Evolutionary conservation across 2,329 filamentous ascomycete species (phyloP).

Genomic region (Gyromitra esculenta): DNA sequence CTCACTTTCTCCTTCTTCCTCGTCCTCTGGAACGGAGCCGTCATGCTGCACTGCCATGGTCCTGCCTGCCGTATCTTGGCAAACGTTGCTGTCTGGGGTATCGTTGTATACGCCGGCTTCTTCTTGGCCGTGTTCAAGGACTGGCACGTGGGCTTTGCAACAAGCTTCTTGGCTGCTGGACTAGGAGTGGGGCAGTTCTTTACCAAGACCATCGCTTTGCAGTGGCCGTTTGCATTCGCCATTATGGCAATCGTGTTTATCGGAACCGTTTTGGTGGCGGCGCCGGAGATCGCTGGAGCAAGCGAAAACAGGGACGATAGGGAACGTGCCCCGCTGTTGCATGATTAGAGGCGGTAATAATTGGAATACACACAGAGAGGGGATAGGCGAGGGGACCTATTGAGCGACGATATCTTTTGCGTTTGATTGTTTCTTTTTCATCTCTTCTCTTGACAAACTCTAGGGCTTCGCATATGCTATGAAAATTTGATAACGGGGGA

Average conservation of each 20-base stretch:
- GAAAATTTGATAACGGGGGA: neutral
- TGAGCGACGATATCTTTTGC: constrained; percentile 2
- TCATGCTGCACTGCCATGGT: constrained; percentile 75
- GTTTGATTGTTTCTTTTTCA: neutral
- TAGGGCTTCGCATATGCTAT: neutral
- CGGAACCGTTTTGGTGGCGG: constrained; percentile 71
- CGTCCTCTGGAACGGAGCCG: constrained; percentile 88
- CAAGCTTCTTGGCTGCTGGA: constrained; percentile 59
- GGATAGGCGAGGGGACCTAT: neutral
- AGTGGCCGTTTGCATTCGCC: constrained; percentile 91
- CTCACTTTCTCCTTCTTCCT: constrained; percentile 87
- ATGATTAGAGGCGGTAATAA: constrained; percentile 39
- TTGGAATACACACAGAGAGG: neutral
- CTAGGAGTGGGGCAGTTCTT: constrained; percentile 82
- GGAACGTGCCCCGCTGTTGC: constrained; percentile 57
- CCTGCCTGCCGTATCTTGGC: constrained; percentile 80
- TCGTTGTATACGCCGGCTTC: constrained; percentile 78
- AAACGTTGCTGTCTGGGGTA: constrained; percentile 88
- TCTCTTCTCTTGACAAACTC: neutral
- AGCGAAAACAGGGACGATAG: constrained; percentile 53
- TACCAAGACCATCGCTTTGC: constrained; percentile 76
- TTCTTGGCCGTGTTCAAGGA: constrained; percentile 80
- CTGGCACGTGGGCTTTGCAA: constrained; percentile 62
- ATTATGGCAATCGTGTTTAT: constrained; percentile 81
- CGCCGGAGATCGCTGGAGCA: constrained; percentile 63